Percentiles rank a stretch among this genome's conserved stretches.
Conservation (phyloP, 306 rosid genomes). For the Gleditsia sinensis region DNA sequence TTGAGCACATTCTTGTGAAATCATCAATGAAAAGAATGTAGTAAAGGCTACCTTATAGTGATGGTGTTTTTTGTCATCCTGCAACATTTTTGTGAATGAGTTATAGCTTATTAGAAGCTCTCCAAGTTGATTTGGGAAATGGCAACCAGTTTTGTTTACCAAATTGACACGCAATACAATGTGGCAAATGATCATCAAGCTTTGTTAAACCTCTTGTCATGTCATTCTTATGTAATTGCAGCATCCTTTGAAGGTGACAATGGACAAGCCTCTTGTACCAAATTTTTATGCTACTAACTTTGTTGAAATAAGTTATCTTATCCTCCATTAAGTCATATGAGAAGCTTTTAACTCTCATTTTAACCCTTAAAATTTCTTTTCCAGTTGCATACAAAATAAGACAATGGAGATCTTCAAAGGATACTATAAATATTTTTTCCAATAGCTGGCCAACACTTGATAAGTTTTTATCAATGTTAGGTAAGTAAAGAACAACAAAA, state of each 20-base stretch:
- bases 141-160: background rate
- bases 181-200: background rate
- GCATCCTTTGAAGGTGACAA: conserved; percentile 5
- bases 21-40: too few species aligned
- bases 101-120: background rate
- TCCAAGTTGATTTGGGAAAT: background rate
- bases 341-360: conserved; percentile 5
- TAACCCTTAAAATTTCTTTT: background rate
- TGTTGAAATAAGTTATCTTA: background rate
- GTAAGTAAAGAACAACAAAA: background rate
- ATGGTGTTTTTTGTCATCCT: too few species aligned
- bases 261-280: background rate
- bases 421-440: background rate
- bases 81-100: background rate
- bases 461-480: background rate
- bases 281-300: background rate
- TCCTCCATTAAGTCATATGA: background rate
- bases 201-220: background rate
- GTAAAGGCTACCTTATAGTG: conserved; percentile 2
- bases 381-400: background rate
- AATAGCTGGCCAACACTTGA: background rate
- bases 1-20: too few species aligned
- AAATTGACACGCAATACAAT: background rate
- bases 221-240: background rate
- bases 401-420: background rate